Conservation (phyloP, 257 asterid species). For the Avicennia marina region DNA sequence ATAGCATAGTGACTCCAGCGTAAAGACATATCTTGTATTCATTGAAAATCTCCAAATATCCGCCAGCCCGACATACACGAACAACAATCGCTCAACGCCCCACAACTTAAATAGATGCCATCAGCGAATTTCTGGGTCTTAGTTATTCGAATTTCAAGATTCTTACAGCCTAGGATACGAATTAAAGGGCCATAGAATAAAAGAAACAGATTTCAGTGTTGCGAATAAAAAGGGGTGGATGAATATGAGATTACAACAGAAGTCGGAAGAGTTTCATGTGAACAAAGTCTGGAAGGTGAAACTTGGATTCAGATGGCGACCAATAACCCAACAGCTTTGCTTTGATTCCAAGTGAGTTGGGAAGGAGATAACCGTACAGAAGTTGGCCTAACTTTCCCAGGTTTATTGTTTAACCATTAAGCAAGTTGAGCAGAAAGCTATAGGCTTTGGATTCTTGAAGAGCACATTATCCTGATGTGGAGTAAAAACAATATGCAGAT, state of each 20-base stretch:
- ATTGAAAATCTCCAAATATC: constrained; percentile 22
- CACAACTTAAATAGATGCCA: too few species aligned
- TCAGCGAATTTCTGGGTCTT: too few species aligned
- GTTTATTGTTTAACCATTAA: constrained; percentile 42
- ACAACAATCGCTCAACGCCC: too few species aligned
- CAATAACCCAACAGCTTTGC: constrained; percentile 66
- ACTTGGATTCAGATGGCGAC: constrained; percentile 56
- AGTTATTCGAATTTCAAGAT: too few species aligned
- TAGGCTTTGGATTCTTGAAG: too few species aligned
- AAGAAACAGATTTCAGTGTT: too few species aligned
- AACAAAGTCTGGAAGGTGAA: constrained; percentile 38
- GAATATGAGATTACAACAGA: constrained; percentile 14
- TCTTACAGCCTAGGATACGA: too few species aligned
- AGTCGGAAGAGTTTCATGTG: constrained; percentile 31
- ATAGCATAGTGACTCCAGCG: constrained; percentile 51
- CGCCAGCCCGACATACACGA: too few species aligned
- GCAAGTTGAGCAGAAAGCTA: too few species aligned
- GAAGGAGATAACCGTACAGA: constrained; percentile 25
- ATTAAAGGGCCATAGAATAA: too few species aligned
- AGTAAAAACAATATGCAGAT: too few species aligned
- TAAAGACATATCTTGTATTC: constrained; percentile 47
- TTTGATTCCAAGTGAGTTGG: constrained; percentile 50
- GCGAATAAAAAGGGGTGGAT: constrained; percentile 24
- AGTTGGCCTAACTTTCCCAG: constrained; percentile 60
- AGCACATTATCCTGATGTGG: too few species aligned